These are phyloP conservation scores for Aeminium ludgeri DNA, from an alignment of 495 filamentous ascomycete genomes.

Conservation along the genomic window DNA sequence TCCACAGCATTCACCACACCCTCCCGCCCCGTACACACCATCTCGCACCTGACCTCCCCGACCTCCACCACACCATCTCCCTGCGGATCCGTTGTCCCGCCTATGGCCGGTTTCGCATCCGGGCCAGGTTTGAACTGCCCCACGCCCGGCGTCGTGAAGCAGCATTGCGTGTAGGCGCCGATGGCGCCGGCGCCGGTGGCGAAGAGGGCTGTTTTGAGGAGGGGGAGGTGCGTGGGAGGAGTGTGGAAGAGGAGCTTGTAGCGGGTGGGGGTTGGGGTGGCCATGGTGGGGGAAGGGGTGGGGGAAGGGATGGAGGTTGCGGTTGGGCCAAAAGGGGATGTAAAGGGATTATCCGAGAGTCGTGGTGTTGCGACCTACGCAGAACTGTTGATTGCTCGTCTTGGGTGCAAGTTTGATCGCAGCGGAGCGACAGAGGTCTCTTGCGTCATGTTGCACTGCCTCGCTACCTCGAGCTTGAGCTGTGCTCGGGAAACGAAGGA, in stretches of 20 bases:
- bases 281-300: background rate
- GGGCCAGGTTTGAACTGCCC: slow-evolving; percentile 44
- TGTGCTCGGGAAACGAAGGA: too few species aligned
- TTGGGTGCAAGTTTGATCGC: background rate
- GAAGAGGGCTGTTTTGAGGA: slow-evolving; percentile 45
- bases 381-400: background rate
- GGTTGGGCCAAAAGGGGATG: background rate
- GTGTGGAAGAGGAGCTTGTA: slow-evolving; percentile 47
- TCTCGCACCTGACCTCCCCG: slow-evolving; percentile 37
- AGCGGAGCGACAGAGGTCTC: background rate
- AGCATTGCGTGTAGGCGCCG: slow-evolving; percentile 46
- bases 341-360: background rate
- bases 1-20: slow-evolving; percentile 35
- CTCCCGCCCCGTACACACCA: slow-evolving; percentile 34
- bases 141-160: slow-evolving; percentile 36
- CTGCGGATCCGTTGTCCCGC: too few species aligned
- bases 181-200: slow-evolving; percentile 44
- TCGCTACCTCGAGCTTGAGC: too few species aligned
- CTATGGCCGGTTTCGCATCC: slow-evolving; percentile 42
- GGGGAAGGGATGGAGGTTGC: background rate
- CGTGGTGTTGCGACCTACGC: background rate
- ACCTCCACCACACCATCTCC: slow-evolving; percentile 34
- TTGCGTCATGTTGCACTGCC: background rate
- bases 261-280: background rate
- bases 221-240: slow-evolving; percentile 31